Conservation (phyloP, 208 protist species). For the Acanthamoeba royreba region DNA sequence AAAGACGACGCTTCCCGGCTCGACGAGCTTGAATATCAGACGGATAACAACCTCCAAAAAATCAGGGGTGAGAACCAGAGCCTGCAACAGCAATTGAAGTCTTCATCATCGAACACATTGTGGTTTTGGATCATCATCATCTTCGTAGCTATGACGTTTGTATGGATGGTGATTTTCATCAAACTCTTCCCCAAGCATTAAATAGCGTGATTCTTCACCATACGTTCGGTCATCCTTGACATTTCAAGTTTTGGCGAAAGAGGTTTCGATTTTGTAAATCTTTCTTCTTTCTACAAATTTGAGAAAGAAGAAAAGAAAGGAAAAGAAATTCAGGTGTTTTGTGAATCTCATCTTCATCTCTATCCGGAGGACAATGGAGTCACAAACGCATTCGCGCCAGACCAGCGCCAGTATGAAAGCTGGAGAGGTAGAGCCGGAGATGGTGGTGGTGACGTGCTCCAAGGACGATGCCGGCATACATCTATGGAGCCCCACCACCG, state of each 20-base stretch:
- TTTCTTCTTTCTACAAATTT: not conserved
- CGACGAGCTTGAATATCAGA: not conserved
- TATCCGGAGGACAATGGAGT: too few species aligned
- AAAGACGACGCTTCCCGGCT: not conserved
- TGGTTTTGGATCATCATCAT: constrained; percentile 29
- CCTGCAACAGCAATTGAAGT: not conserved
- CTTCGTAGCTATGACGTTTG: not conserved
- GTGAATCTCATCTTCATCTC: too few species aligned
- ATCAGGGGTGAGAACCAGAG: not conserved
- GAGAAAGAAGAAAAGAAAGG: not conserved
- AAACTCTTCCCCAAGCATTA: not conserved
- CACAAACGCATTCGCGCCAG: too few species aligned
- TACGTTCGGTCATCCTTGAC: too few species aligned
- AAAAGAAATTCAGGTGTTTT: not conserved
- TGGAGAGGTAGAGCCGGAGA: too few species aligned
- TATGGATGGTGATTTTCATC: constrained; percentile 26
- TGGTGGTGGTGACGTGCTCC: constrained; percentile 13
- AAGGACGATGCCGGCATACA: not conserved
- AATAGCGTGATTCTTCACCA: not conserved
- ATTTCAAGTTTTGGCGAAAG: not conserved
- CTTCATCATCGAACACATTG: not conserved
- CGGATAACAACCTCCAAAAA: not conserved
- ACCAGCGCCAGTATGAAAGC: too few species aligned
- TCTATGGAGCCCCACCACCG: not conserved
- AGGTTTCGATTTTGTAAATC: too few species aligned